phyloP scores from a whole-genome alignment of 306 rosid genomes.

The Begonia loranthoides region DNA sequence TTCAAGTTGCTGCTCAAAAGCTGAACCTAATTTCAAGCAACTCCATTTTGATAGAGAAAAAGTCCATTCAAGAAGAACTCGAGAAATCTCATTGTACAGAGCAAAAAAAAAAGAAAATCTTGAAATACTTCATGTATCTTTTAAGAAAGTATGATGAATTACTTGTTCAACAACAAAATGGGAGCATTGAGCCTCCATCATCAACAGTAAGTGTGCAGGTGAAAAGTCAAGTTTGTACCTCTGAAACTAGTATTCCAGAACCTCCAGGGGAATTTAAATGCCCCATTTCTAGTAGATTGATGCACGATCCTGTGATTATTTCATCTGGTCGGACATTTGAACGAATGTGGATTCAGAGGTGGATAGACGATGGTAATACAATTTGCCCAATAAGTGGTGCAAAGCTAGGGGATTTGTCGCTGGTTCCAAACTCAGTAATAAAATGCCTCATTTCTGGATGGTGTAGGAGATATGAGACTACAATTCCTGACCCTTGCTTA shows the following conservation, averaged over 20 bases:
- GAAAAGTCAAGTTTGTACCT: slow-evolving; percentile 9
- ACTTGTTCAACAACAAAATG: slow-evolving; percentile 12
- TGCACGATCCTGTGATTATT: slow-evolving; percentile 19
- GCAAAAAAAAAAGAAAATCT: slow-evolving; percentile 19
- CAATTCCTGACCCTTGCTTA: slow-evolving; percentile 10
- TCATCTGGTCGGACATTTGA: slow-evolving; percentile 21
- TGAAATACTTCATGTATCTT: slow-evolving; percentile 26
- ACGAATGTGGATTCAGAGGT: slow-evolving; percentile 20
- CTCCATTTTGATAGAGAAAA: slow-evolving; percentile 29
- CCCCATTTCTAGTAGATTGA: slow-evolving; percentile 20
- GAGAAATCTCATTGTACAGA: slow-evolving; percentile 8
- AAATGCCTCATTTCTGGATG: slow-evolving; percentile 18
- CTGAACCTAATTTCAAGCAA: slow-evolving; percentile 20
- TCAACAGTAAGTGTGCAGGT: neutral
- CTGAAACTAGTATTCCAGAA: slow-evolving; percentile 3
- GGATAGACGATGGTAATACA: slow-evolving; percentile 17
- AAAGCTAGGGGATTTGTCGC: slow-evolving; percentile 8
- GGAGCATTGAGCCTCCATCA: neutral
- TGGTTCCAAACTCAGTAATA: slow-evolving; percentile 15
- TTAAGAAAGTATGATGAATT: slow-evolving; percentile 26
- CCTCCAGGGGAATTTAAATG: slow-evolving; percentile 18
- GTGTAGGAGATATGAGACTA: slow-evolving; percentile 9
- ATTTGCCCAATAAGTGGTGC: slow-evolving; percentile 17
- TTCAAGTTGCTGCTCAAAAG: slow-evolving; percentile 29
- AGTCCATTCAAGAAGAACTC: slow-evolving; percentile 20